Base-by-base conservation (phyloP, 768 basidiomycete genomes). In the Polyporus arcularius region DNA sequence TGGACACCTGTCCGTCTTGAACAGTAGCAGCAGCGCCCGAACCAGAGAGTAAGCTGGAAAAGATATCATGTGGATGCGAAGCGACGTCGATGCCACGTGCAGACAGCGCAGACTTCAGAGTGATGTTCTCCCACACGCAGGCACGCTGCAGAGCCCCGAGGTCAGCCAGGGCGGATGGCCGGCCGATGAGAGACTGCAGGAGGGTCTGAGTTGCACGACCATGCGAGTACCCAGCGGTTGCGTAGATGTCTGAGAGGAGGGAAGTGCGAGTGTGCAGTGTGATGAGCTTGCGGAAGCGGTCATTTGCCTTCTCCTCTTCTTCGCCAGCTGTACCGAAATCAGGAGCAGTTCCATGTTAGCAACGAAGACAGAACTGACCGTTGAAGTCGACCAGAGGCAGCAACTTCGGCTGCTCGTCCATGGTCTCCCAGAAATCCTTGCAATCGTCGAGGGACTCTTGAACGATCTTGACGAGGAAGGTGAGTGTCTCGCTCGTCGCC, bases 51-150 rank as follows among this genome's bases (percentile, higher is more conserved):
- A 38, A 26, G 26, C 49, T 21, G 18, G 55, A 49, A 38, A 53
- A 32, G 2, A 42, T 41, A 28, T 51, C 56, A 52, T 55, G 28
- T 18, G 56, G 6, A 39, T 65, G 47, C 40, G 62, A 57, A 30
- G 65, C 30, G 26, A 45, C 31, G 11, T 60, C 61, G 2, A 63
- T 40, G 4, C 60, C 66, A 26, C 63, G 64, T 21, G 55, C 57
- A 3, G 78, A 72, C 42, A 88, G 73, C 28, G 82, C 84, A 16
- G 80, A 77, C 65, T 89, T 90, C 52, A 97, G 80, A 16, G 86
- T 75, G 42, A 93, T 89, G 66, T 92, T 94, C 75, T 96, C 93
- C 90, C 92, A 93, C 6, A 93, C 83, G 61, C 85, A 87, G 1
- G 87, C 84, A 15, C 92, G 85, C 71, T 97, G 94, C 6, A 98